Evolutionary conservation across 2,329 filamentous ascomycete species (phyloP).

Genomic region (Colletotrichum sidae): DNA sequence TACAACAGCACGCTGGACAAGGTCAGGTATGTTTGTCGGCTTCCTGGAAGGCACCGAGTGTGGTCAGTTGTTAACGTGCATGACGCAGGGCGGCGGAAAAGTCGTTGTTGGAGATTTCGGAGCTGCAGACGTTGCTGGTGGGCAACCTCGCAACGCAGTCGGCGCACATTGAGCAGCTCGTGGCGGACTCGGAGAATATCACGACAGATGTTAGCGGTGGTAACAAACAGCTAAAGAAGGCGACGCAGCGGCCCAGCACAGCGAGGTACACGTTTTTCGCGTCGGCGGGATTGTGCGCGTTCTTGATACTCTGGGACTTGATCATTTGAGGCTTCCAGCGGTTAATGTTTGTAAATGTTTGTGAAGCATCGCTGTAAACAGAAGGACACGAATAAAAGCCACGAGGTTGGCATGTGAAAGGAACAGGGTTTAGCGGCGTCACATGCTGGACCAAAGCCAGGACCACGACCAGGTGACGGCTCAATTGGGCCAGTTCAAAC

Average conservation of each 20-base stretch:
- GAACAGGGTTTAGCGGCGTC: slow-evolving; percentile 15
- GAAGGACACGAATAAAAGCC: background rate
- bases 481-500: slow-evolving; percentile 3
- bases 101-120: slow-evolving; percentile 91
- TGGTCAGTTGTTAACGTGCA: slow-evolving; percentile 19
- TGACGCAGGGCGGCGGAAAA: slow-evolving; percentile 81
- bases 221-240: slow-evolving; percentile 91
- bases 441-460: slow-evolving; percentile 18
- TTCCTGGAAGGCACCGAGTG: background rate
- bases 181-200: slow-evolving; percentile 84
- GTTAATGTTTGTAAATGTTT: background rate
- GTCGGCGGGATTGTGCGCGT: slow-evolving; percentile 79
- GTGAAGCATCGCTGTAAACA: too few species aligned
- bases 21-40: slow-evolving; percentile 78
- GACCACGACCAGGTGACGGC: slow-evolving; percentile 23
- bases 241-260: slow-evolving; percentile 76
- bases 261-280: slow-evolving; percentile 85
- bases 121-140: slow-evolving; percentile 89
- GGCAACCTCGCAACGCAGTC: slow-evolving; percentile 87
- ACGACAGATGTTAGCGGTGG: slow-evolving; percentile 88
- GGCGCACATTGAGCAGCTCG: slow-evolving; percentile 89
- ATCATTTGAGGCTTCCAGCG: slow-evolving; percentile 57
- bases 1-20: slow-evolving; percentile 95
- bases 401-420: slow-evolving; percentile 21
- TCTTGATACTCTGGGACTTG: slow-evolving; percentile 83